These are phyloP conservation scores for Epithele typhae DNA, from an alignment of 768 basidiomycete species.

Conservation along the genomic window DNA sequence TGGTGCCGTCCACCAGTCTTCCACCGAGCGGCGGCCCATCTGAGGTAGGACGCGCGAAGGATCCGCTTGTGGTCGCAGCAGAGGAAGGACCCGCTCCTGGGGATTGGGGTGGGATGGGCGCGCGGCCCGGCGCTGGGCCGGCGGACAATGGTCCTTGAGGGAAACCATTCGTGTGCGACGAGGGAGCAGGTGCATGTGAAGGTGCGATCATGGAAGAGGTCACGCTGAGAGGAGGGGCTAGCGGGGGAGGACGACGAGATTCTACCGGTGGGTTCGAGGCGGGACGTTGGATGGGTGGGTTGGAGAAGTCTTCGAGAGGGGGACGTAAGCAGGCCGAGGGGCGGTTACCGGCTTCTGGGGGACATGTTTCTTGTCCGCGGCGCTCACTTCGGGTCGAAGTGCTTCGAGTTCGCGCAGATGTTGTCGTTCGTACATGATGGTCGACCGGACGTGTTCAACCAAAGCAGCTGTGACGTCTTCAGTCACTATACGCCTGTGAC, in stretches of 20 bases:
- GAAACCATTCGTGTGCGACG: constrained; percentile 1
- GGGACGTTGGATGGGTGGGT: constrained; percentile 25
- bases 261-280: constrained; percentile 17
- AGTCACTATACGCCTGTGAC: constrained; percentile 82
- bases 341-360: constrained; percentile 43
- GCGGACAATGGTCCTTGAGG: constrained; percentile 3
- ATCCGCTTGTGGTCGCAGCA: constrained; percentile 26
- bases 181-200: not conserved
- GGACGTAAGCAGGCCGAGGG: constrained; percentile 59
- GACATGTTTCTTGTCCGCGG: constrained; percentile 57
- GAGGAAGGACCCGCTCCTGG: constrained; percentile 56
- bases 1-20: constrained; percentile 68
- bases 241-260: constrained; percentile 15
- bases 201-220: constrained; percentile 1
- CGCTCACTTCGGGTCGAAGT: constrained; percentile 69
- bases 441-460: constrained; percentile 89
- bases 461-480: constrained; percentile 88
- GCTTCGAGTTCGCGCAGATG: constrained; percentile 84
- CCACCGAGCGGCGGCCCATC: constrained; percentile 56
- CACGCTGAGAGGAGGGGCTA: constrained; percentile 6
- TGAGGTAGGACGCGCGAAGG: constrained; percentile 26
- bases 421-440: constrained; percentile 89
- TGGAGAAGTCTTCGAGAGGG: constrained; percentile 60
- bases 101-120: constrained; percentile 37
- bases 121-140: constrained; percentile 2